Conservation (phyloP, 2,329 filamentous ascomycete species). For the Diaporthe longicolla region DNA sequence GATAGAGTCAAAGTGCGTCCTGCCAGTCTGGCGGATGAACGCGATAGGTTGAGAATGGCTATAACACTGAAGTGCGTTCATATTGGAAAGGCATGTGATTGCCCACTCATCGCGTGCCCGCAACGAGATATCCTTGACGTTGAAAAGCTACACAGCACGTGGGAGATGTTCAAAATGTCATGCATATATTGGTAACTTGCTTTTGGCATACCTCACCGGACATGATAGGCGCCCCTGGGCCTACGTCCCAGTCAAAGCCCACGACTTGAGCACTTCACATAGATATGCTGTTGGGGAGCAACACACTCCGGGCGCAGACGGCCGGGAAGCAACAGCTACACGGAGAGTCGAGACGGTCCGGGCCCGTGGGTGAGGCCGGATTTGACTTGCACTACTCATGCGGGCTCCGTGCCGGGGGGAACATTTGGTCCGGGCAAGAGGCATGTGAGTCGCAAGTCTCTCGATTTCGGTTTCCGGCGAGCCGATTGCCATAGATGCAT, state of each 20-base stretch:
- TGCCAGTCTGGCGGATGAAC: background rate
- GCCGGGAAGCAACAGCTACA: background rate
- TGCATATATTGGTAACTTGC: background rate
- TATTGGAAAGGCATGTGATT: background rate
- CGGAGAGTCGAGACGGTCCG: background rate
- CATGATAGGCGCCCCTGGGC: background rate
- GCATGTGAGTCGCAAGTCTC: background rate
- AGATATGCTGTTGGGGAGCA: background rate
- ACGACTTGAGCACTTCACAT: background rate
- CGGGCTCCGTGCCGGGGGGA: background rate
- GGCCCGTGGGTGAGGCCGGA: background rate
- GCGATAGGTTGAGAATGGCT: background rate
- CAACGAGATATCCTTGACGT: background rate
- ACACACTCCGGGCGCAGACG: background rate
- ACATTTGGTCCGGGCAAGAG: conserved; percentile 8
- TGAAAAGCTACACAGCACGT: background rate
- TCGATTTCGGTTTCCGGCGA: background rate
- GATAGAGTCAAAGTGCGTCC: background rate
- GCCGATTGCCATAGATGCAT: background rate
- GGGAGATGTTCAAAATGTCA: background rate
- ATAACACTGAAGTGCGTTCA: background rate
- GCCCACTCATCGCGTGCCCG: background rate
- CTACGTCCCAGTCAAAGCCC: background rate
- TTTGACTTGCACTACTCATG: background rate
- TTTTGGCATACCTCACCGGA: background rate